A percentile compares a stretch with the other conserved stretches of the same genome.
These are phyloP conservation scores for Prunus davidiana DNA, from an alignment of 306 rosid genomes.

Conservation along the genomic window DNA sequence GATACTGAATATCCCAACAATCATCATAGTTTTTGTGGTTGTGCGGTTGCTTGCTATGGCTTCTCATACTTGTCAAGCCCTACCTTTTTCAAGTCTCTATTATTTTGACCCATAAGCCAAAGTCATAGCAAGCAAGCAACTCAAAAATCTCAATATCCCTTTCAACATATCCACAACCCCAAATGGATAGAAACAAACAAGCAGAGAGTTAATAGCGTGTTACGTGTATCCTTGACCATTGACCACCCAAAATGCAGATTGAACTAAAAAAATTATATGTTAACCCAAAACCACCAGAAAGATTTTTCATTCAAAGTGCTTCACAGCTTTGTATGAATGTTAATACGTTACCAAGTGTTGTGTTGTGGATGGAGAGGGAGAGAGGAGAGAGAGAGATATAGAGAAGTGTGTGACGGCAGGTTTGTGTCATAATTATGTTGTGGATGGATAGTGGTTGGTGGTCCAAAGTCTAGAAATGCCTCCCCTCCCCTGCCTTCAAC, in stretches of 20 bases:
- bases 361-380: background rate
- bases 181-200: conserved; percentile 2
- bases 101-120: background rate
- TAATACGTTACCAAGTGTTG: background rate
- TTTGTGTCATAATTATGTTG: conserved; percentile 17
- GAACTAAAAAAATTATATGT: conserved; percentile 11
- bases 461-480: conserved; percentile 23
- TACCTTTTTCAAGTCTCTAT: conserved; percentile 8
- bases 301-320: conserved; percentile 21
- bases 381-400: background rate
- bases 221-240: conserved; percentile 10
- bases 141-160: conserved; percentile 1
- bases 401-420: conserved; percentile 12
- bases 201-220: background rate
- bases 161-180: background rate
- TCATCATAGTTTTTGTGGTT: conserved; percentile 1
- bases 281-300: conserved; percentile 11
- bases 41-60: background rate
- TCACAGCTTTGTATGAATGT: conserved; percentile 12
- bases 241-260: conserved; percentile 16
- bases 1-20: conserved; percentile 19
- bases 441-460: conserved; percentile 9
- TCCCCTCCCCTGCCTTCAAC: conserved; percentile 5
- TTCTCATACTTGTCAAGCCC: background rate
- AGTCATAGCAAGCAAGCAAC: background rate